Conservation (phyloP, 441 rosid genomes). For the Eruca vesicaria region DNA sequence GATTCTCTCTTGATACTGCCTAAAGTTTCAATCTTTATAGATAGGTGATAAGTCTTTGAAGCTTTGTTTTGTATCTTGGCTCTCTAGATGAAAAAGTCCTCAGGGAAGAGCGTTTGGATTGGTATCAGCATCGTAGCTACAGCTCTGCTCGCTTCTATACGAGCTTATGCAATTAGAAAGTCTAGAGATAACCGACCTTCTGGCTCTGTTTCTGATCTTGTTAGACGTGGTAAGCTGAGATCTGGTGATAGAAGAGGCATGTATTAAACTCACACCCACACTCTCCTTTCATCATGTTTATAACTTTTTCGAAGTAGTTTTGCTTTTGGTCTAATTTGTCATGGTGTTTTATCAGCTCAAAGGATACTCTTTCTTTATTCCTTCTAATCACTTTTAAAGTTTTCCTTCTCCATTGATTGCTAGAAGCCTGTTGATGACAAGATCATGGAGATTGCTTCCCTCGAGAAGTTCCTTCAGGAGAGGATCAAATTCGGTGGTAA, state of each 20-base stretch:
- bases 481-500: too few relatives aligned
- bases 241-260: constrained; percentile 99
- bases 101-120: constrained; percentile 43
- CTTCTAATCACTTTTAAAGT: too few relatives aligned
- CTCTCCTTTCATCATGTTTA: constrained; percentile 13
- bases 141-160: constrained; percentile 47
- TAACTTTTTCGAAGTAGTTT: too few relatives aligned
- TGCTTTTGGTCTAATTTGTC: too few relatives aligned
- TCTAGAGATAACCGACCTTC: constrained; percentile 52
- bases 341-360: too few relatives aligned
- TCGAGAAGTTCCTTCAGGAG: too few relatives aligned
- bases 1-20: not conserved
- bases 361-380: too few relatives aligned
- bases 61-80: too few relatives aligned
- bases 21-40: not conserved
- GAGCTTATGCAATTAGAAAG: constrained; percentile 46
- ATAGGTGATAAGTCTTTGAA: not conserved
- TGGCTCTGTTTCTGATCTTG: constrained; percentile 94
- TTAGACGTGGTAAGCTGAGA: constrained; percentile 92
- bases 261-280: constrained; percentile 48
- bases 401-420: too few relatives aligned
- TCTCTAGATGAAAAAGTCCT: constrained; percentile 45
- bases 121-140: constrained; percentile 57
- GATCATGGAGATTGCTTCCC: too few relatives aligned
- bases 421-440: too few relatives aligned